Evolutionary conservation across 441 rosid genomes (phyloP).

Genomic region (Populus hybrid): DNA sequence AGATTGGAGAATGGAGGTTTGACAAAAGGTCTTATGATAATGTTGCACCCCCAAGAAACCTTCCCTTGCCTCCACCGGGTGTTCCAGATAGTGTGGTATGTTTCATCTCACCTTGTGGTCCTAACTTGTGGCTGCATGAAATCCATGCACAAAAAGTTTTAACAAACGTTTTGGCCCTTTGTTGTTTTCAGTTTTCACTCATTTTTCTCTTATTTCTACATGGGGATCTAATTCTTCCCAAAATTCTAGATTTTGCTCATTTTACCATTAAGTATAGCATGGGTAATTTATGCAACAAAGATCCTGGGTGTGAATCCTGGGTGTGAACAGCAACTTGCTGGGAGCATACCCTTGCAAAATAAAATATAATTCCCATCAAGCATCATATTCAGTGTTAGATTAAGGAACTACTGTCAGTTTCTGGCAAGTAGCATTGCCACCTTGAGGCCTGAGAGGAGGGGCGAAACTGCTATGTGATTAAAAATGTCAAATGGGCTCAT

Average conservation of each 20-base stretch:
- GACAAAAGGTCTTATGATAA: conserved; percentile 80
- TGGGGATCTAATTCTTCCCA: neutral
- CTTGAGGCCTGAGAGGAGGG: neutral
- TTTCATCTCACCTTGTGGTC: conserved; percentile 1
- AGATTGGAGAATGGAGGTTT: conserved; percentile 92
- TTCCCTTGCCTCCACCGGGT: conserved; percentile 86
- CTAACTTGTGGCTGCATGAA: neutral
- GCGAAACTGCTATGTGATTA: neutral
- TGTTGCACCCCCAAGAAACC: conserved; percentile 74
- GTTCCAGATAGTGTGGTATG: conserved; percentile 97
- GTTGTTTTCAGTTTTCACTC: too few species aligned
- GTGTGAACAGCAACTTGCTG: neutral
- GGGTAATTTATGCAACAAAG: neutral
- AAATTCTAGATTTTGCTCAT: neutral
- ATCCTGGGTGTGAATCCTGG: neutral
- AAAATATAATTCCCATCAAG: neutral
- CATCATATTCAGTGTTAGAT: neutral
- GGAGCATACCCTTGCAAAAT: neutral
- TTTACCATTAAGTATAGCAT: neutral
- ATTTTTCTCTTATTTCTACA: neutral
- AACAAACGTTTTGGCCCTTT: neutral
- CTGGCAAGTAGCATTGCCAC: neutral
- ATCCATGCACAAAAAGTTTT: neutral
- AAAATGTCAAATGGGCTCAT: neutral
- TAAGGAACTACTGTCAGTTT: neutral